Evolutionary conservation across 1,284 basidiomycete species (phyloP).

Genomic region (Ganoderma resinaceum): DNA sequence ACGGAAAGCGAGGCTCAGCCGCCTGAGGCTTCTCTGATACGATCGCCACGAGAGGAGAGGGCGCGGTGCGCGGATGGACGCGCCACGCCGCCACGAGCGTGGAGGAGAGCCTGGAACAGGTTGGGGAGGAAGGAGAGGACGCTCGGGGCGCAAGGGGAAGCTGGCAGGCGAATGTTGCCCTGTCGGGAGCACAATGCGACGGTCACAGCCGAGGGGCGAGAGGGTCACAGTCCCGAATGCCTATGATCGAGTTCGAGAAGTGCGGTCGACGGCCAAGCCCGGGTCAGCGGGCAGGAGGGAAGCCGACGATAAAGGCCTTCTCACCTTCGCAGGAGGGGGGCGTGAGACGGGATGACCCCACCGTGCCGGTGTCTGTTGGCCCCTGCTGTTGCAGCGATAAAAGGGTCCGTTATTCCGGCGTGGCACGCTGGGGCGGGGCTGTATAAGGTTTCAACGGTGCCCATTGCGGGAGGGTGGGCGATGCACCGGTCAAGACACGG

Average conservation of each 20-base stretch:
- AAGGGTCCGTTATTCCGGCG: background rate
- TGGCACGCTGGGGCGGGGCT: background rate
- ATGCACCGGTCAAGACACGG: background rate
- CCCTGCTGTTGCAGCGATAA: background rate
- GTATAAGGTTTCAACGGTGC: background rate
- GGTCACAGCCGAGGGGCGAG: background rate
- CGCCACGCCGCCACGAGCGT: background rate
- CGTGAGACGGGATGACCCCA: background rate
- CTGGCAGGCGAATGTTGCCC: background rate
- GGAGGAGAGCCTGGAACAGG: background rate
- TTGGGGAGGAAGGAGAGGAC: background rate
- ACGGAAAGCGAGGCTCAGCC: background rate
- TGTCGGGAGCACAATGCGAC: background rate
- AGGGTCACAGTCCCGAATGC: background rate
- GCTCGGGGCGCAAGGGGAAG: background rate
- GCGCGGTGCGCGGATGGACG: background rate
- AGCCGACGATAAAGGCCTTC: background rate
- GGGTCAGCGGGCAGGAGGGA: background rate
- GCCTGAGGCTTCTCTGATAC: constrained; percentile 18
- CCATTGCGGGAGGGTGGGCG: background rate
- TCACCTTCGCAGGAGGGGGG: background rate
- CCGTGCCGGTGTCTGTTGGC: background rate
- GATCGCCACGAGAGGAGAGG: constrained; percentile 9
- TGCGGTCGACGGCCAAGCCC: background rate
- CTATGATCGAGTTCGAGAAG: background rate